These are phyloP conservation scores for Sclerotinia nivalis DNA, from an alignment of 2,329 filamentous ascomycete species.

Conservation along the genomic window DNA sequence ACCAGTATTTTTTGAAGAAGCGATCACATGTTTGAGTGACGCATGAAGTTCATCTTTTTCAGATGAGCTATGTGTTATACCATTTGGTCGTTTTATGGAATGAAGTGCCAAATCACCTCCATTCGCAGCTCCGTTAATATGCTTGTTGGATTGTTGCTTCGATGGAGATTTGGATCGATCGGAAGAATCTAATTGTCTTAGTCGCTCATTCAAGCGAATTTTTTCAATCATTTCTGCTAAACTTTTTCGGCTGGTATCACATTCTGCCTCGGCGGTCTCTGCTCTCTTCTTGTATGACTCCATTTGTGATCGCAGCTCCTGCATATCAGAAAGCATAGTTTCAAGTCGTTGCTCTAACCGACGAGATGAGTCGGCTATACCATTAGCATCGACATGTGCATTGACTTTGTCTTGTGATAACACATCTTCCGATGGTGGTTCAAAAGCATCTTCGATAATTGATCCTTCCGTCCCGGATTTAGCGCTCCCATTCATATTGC, in stretches of 20 bases:
- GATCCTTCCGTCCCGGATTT: slow-evolving; percentile 44
- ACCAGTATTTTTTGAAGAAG: slow-evolving; percentile 41
- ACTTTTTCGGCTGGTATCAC: slow-evolving; percentile 68
- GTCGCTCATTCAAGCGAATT: slow-evolving; percentile 67
- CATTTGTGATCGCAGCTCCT: slow-evolving; percentile 37
- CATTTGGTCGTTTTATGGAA: slow-evolving; percentile 26
- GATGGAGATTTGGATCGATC: slow-evolving; percentile 30
- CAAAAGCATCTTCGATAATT: slow-evolving; percentile 50
- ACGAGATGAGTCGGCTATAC: slow-evolving; percentile 72
- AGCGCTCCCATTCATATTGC: slow-evolving; percentile 45
- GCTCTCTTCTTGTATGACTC: slow-evolving; percentile 75
- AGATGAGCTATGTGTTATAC: neutral
- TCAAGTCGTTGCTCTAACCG: slow-evolving; percentile 37
- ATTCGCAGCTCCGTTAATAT: slow-evolving; percentile 26
- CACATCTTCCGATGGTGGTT: slow-evolving; percentile 43
- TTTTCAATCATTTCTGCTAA: slow-evolving; percentile 86
- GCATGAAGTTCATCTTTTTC: slow-evolving; percentile 30
- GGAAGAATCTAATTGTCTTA: slow-evolving; percentile 32
- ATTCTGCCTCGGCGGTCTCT: slow-evolving; percentile 77
- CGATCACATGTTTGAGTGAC: slow-evolving; percentile 16
- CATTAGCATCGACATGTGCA: slow-evolving; percentile 66
- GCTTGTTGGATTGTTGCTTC: neutral
- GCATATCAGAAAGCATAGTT: slow-evolving; percentile 38
- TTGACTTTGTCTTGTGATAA: slow-evolving; percentile 33
- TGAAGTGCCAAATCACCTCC: slow-evolving; percentile 17